Percentiles rank a stretch among this genome's conserved stretches.
phyloP scores from a whole-genome alignment of 2,329 filamentous ascomycete genomes.

The Venturia asperata region DNA sequence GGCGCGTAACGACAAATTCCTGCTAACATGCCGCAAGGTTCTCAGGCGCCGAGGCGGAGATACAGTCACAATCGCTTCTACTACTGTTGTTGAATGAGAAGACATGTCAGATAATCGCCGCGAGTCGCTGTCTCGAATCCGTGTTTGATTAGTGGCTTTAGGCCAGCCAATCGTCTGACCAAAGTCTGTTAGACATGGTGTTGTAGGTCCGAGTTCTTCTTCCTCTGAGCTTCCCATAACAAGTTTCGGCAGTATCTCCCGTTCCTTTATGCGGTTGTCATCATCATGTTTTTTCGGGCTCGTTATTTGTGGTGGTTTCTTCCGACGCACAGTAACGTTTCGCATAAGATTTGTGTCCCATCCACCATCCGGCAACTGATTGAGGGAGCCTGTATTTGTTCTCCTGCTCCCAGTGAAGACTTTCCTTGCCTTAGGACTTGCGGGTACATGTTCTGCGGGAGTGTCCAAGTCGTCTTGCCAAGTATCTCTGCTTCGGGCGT shows the following conservation, averaged over 20 bases:
- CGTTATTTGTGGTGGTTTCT: conserved; percentile 23
- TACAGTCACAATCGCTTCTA: conserved; percentile 48
- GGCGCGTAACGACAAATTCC: conserved; percentile 45
- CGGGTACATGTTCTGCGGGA: neutral
- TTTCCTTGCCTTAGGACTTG: neutral
- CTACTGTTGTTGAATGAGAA: conserved; percentile 45
- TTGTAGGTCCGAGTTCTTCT: conserved; percentile 12
- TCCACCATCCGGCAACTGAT: conserved; percentile 29
- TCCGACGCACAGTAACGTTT: conserved; percentile 35
- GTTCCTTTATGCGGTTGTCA: neutral
- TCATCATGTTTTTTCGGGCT: neutral
- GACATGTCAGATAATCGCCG: conserved; percentile 45
- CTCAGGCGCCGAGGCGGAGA: conserved; percentile 40
- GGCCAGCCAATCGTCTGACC: conserved; percentile 21
- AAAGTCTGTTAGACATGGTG: conserved; percentile 9
- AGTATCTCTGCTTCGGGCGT: neutral
- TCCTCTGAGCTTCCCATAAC: conserved; percentile 17
- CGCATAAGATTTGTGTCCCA: conserved; percentile 37
- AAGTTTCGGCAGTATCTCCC: conserved; percentile 16
- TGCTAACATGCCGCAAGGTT: conserved; percentile 48
- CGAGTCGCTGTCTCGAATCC: conserved; percentile 27
- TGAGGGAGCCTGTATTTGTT: conserved; percentile 18
- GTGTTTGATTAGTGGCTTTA: conserved; percentile 22
- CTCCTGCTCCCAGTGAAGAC: neutral
- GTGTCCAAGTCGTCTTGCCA: neutral